A percentile compares a stretch with the other conserved stretches of the same genome.
Evolutionary conservation across 1,139 yeast species (phyloP).

Genomic region (Taiozyma sp.): DNA sequence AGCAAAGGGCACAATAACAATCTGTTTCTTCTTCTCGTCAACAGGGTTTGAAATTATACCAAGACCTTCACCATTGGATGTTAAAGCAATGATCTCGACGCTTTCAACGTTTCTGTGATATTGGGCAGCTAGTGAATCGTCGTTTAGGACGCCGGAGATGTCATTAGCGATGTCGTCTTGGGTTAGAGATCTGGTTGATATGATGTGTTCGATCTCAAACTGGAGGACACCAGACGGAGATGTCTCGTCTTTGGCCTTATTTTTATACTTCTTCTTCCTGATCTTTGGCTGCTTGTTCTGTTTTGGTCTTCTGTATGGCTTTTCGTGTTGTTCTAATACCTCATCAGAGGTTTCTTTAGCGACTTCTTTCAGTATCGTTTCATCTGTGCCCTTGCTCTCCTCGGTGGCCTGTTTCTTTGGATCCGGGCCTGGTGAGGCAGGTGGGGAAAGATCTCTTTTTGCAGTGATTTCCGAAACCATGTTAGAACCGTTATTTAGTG

Average conservation of each 20-base stretch:
- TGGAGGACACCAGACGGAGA: slow-evolving; percentile 78
- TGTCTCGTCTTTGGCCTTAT: slow-evolving; percentile 65
- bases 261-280: slow-evolving; percentile 43
- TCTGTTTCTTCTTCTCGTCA: slow-evolving; percentile 32
- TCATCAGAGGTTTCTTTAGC: not conserved
- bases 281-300: slow-evolving; percentile 27
- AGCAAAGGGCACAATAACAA: slow-evolving; percentile 77
- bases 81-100: slow-evolving; percentile 51
- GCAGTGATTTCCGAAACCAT: slow-evolving; percentile 5
- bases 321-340: not conserved
- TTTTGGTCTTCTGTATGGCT: not conserved
- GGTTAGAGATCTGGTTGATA: slow-evolving; percentile 38
- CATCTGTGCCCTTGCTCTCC: not conserved
- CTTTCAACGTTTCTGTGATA: slow-evolving; percentile 57
- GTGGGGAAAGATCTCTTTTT: slow-evolving; percentile 19
- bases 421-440: slow-evolving; percentile 7
- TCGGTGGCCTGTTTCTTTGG: slow-evolving; percentile 7
- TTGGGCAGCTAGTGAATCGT: slow-evolving; percentile 38
- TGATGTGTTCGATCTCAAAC: slow-evolving; percentile 61
- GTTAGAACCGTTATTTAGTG: slow-evolving; percentile 4
- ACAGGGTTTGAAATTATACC: slow-evolving; percentile 58
- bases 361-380: not conserved
- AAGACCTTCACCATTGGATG: slow-evolving; percentile 80
- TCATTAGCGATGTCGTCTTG: slow-evolving; percentile 53
- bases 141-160: slow-evolving; percentile 58